A percentile compares a stretch with the other conserved stretches of the same genome.
These are phyloP conservation scores for Scutellaria barbata DNA, from an alignment of 257 asterid species.

Conservation along the genomic window DNA sequence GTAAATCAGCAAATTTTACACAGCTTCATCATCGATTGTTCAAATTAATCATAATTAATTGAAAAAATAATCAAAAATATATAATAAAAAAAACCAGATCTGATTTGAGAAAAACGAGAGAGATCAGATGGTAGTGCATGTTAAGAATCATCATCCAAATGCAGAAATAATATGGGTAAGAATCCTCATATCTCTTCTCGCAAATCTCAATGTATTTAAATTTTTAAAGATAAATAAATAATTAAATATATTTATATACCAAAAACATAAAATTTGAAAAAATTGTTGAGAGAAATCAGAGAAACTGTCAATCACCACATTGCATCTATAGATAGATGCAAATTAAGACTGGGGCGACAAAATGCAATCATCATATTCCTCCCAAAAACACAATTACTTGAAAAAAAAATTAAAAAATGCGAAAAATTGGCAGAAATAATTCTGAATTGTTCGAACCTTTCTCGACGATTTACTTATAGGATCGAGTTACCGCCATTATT, in stretches of 20 bases:
- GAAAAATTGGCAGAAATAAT: background rate
- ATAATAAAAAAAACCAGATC: background rate
- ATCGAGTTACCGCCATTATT: no score
- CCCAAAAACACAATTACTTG: background rate
- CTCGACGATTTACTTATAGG: no score
- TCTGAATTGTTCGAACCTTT: no score
- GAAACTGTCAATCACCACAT: conserved; percentile 53
- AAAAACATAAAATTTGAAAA: background rate
- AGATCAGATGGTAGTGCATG: conserved; percentile 99
- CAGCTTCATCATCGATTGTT: conserved; percentile 56
- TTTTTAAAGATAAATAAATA: no score
- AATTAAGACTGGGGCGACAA: conserved; percentile 67
- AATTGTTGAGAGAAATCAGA: conserved; percentile 41
- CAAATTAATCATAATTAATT: background rate
- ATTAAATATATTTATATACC: no score
- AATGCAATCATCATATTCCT: conserved; percentile 45
- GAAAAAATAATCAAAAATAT: background rate
- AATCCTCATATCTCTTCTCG: conserved; percentile 64
- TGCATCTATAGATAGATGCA: conserved; percentile 44
- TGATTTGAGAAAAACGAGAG: conserved; percentile 32
- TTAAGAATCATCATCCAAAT: conserved; percentile 62
- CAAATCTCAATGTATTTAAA: conserved; percentile 23
- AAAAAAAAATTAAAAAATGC: background rate
- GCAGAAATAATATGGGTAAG: conserved; percentile 61
- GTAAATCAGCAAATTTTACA: conserved; percentile 40